Evolutionary conservation across 306 rosid genomes (phyloP), one percentile per base, ranked within the genome.

Genomic region (Begonia fuchsioides): DNA sequence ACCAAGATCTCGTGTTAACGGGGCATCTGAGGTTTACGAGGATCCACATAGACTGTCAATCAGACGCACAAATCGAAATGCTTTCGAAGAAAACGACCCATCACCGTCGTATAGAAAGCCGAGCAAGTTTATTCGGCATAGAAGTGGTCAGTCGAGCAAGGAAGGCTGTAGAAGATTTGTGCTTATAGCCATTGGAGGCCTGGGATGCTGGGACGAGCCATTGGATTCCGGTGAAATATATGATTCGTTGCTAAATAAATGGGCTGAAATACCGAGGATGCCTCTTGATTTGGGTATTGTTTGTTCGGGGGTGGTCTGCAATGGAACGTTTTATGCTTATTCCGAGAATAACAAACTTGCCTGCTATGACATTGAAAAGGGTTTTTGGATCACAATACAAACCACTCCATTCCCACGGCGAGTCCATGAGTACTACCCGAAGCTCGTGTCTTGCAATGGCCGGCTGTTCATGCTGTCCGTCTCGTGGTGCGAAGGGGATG

Each of bases 401-500:
- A 71, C 86, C 32, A 56, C 77, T 61, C 90, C 81, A 0, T 68
- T 68, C 70, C 96, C 80, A 3, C 74, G 86, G 14, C 72, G 76
- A 7, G 86, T 82, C 17, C 77, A 74, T 35, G 96, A 82, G 63
- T 86, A 82, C 69, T 73, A 70, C 74, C 96, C 96, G 12, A 76
- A 79, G 61, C 75, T 86, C 20, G 83, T 86, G 49, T 72, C 94
- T 50, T 74, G 75, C 56, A 68, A 72, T 48, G 90, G 82, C 17
- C 83, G 78, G 39, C 61, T 82, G 44, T 77, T 82, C 70, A 72
- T 86, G 80, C 78, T 82, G 32, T 86, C 80, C 0, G 96, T 86
- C 56, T 82, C 93, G 43, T 86, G 96, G 96, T 86, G 96, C 35
- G 96, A 86, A 77, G 96, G 96, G 57, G 90, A 86, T 52, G 96